Conservation (phyloP, 75 land plant species). For the Selaginella tamariscina region DNA sequence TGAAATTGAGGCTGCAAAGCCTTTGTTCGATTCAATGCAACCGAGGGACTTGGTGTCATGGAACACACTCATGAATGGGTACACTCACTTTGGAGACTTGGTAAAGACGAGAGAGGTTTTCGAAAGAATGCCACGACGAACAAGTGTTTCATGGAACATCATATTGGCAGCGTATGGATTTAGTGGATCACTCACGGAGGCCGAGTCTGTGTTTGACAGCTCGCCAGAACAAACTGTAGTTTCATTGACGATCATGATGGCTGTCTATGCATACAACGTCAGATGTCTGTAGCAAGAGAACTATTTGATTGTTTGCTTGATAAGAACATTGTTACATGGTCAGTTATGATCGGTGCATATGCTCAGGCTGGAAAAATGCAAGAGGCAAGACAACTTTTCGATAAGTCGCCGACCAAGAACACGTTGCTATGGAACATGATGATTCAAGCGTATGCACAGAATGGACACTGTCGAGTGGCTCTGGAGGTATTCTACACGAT, state of each 20-base stretch:
- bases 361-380: neutral
- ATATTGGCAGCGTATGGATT: neutral
- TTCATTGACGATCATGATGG: neutral
- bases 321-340: neutral
- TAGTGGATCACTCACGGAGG: neutral
- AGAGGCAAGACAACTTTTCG: neutral
- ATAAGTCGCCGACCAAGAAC: neutral
- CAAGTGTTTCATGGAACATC: neutral
- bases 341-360: neutral
- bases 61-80: neutral
- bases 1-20: neutral
- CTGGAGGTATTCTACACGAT: neutral
- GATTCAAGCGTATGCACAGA: conserved; percentile 2
- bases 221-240: neutral
- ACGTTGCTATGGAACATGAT: neutral
- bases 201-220: neutral
- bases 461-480: neutral
- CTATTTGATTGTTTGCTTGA: neutral
- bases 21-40: neutral
- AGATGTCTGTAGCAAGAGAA: neutral
- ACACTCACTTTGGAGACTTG: neutral
- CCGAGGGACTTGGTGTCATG: neutral
- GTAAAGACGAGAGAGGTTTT: neutral
- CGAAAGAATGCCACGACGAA: neutral
- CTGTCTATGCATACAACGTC: neutral